Evolutionary conservation across 2,329 filamentous ascomycete genomes (phyloP), one percentile per base, ranked within the genome.

Genomic region (Colletotrichum lentis): DNA sequence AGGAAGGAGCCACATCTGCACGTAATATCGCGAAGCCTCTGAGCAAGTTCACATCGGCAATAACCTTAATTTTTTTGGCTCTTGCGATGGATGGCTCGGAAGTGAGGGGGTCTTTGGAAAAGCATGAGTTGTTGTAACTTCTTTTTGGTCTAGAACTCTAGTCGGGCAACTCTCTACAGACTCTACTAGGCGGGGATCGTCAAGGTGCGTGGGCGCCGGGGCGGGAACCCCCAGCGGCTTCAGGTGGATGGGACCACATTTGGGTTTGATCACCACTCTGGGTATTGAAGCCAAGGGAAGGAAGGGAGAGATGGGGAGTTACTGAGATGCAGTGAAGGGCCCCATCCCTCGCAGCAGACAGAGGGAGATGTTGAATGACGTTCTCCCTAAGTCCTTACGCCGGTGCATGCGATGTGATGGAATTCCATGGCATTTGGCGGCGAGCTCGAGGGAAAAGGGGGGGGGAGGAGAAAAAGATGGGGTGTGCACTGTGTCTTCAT

Each of bases 201-300:
- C 2, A 57, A 57, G 54, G 12, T 37, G 39, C 14, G 11, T 27
- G n/a, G n/a, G n/a, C n/a, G n/a, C n/a, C n/a, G n/a, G 31, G 60
- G 35, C 46, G 54, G 60, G 46, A 46, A 24, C 60, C 52, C 64
- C 64, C 57, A 47, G 46, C 24, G 44, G 44, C 59, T 27, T 63
- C 59, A 63, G 59, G 59, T 57, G 41, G 27, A 46, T 52, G 47
- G 37, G 37, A 22, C 55, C 44, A n/a, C n/a, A n/a, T 52, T 53
- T 39, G 41, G 22, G 54, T 64, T 67, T 67, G 60, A 54, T 59
- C 60, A 31, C 58, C 59, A 46, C 53, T 46, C 56, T 43, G 55
- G 31, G 41, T 22, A 37, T 20, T 41, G 41, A 61, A 49, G 27
- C 22, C 44, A 50, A 53, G 31, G 37, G 35, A 24, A 39, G 18